Conservation (phyloP, 2,329 filamentous ascomycete genomes). For the Madurella mycetomatis region DNA sequence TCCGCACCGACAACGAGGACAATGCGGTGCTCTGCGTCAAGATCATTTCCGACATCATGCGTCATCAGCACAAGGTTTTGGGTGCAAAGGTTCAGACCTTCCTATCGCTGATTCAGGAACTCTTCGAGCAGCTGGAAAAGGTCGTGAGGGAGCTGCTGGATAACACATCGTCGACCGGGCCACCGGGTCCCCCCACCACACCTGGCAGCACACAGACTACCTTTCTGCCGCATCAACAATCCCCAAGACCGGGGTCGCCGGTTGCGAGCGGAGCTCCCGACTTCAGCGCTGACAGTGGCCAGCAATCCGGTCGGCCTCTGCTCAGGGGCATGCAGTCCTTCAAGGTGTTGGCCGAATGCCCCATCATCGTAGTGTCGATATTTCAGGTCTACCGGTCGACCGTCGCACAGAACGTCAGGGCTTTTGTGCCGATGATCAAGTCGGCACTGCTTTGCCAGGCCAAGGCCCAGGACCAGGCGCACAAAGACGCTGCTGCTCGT, state of each 20-base stretch:
- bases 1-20: constrained; percentile 92
- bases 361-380: constrained; percentile 97
- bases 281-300: constrained; percentile 73
- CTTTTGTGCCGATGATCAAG: constrained; percentile 93
- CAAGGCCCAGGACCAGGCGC: constrained; percentile 86
- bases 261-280: constrained; percentile 71
- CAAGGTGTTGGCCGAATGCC: constrained; percentile 95
- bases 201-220: constrained; percentile 61
- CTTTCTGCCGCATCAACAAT: constrained; percentile 59
- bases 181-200: constrained; percentile 59
- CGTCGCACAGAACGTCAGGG: constrained; percentile 79
- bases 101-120: constrained; percentile 84
- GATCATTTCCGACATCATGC: constrained; percentile 93
- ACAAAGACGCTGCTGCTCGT: constrained; percentile 74
- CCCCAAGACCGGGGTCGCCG: constrained; percentile 84
- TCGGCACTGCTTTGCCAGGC: constrained; percentile 83
- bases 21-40: constrained; percentile 99
- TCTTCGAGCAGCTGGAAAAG: constrained; percentile 92
- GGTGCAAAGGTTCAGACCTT: constrained; percentile 79
- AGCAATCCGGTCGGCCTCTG: constrained; percentile 72
- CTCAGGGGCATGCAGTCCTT: constrained; percentile 97
- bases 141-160: constrained; percentile 96
- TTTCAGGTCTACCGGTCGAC: constrained; percentile 86
- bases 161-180: constrained; percentile 54
- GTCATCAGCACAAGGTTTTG: constrained; percentile 82